Base-by-base conservation (phyloP, 2,329 filamentous ascomycete genomes). In the Xylariomycetidae sp. region DNA sequence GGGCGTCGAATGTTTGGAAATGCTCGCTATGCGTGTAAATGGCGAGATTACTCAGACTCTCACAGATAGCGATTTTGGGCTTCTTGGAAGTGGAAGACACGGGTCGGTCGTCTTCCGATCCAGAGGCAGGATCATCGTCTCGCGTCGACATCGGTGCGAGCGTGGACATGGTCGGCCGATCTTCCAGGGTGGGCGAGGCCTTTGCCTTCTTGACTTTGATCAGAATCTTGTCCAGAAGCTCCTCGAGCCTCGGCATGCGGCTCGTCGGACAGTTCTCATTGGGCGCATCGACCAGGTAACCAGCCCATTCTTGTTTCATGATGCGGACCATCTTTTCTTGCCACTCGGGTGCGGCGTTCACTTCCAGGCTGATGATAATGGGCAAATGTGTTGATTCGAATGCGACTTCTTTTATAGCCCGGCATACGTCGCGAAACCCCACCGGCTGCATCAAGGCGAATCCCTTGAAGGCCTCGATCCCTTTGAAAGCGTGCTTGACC, bases 261-360 rank as follows among this genome's bases (percentile, higher is more conserved):
- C 72, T 65, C 10, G 58, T 63, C 0, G 77, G 67, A 53, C 65
- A 64, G 47, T 67, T 60, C 14, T 72, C 66, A 14, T 62, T 70
- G 23, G 63, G 63, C 33, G 62, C 49, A 15, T 86, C 79, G 9
- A 95, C 68, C 5, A 96, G 68, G 49, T 83, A 63, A 0, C 75
- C 79, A 25, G 72, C 74, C 88, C 89, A 98, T 43, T 85, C 82
- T 46, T 95, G 79, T 44, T 79, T 79, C 83, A 98, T 95, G 43
- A 96, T 94, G 35, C 85, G 75, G 9, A 95, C 89, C 85, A 96
- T 95, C 31, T 84, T 73, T 43, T 87, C 79, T 58, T 98, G 92
- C 58, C 96, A 90, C 33, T 85, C 77, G 2, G 72, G 65, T 40
- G 82, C 76, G 10, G 87, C 82, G 57, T 96, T 90, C 0, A 96